phyloP scores from a whole-genome alignment of 1,139 yeast genomes.

The Arxiozyma slooffiae region DNA sequence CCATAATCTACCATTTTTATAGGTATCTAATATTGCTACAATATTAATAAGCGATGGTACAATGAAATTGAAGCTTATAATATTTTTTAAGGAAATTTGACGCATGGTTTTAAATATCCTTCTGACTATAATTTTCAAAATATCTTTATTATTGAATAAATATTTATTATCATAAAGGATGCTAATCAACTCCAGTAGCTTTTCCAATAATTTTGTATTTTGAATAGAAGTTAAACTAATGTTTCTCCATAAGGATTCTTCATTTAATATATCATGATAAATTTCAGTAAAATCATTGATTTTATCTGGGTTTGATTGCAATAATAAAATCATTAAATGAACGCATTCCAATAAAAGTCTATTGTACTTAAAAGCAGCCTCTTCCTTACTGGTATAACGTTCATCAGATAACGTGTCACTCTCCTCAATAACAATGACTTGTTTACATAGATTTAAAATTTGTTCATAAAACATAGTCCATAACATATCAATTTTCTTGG shows the following conservation, averaged over 20 bases:
- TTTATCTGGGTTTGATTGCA: conserved; percentile 23
- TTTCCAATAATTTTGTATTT: conserved; percentile 41
- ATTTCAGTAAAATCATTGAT: conserved; percentile 8
- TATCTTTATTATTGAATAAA: conserved; percentile 24
- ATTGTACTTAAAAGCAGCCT: conserved; percentile 55
- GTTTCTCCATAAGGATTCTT: conserved; percentile 28
- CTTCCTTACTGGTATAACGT: conserved; percentile 58
- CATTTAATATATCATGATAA: conserved; percentile 14
- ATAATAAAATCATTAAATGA: conserved; percentile 40
- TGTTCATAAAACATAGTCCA: conserved; percentile 38
- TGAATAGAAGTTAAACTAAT: conserved; percentile 33
- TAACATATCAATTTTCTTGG: conserved; percentile 37
- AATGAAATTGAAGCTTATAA: conserved; percentile 37
- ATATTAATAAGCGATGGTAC: conserved; percentile 44
- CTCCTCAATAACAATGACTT: conserved; percentile 47
- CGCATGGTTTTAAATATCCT: conserved; percentile 45
- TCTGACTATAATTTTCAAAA: conserved; percentile 41
- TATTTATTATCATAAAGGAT: conserved; percentile 15
- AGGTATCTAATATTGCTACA: conserved; percentile 36
- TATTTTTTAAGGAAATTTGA: conserved; percentile 33
- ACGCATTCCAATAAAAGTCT: conserved; percentile 47
- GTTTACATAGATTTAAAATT: conserved; percentile 45
- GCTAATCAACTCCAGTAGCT: conserved; percentile 35
- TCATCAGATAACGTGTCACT: conserved; percentile 64
- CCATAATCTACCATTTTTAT: conserved; percentile 41